phyloP scores from a whole-genome alignment of 164 flowering plant genomes.

The Echeveria elegans region DNA sequence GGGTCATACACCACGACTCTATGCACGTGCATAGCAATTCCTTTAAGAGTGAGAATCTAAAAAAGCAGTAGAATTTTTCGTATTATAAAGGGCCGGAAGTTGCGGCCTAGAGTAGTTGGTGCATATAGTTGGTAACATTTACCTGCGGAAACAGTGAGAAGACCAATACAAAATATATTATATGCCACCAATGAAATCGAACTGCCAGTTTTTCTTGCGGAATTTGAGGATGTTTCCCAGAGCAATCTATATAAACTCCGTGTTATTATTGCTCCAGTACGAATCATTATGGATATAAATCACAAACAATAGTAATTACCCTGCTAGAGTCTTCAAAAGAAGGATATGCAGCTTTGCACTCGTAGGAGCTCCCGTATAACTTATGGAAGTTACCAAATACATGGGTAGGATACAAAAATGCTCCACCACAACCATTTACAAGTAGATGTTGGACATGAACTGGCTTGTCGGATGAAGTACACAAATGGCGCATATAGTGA shows the following conservation, averaged over 20 bases:
- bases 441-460: slow-evolving; percentile 81
- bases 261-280: neutral
- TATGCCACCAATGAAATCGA: slow-evolving; percentile 97
- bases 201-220: slow-evolving; percentile 98
- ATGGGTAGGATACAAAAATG: slow-evolving; percentile 98
- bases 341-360: slow-evolving; percentile 86
- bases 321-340: slow-evolving; percentile 94
- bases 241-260: slow-evolving; percentile 66
- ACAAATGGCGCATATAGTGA: slow-evolving; percentile 96
- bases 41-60: neutral
- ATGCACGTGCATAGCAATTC: too few species aligned
- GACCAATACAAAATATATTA: slow-evolving; percentile 77
- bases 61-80: neutral
- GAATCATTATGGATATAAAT: neutral
- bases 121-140: slow-evolving; percentile 4
- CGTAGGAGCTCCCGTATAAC: slow-evolving; percentile 53
- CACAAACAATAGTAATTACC: slow-evolving; percentile 28
- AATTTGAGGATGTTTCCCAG: slow-evolving; percentile 94
- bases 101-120: too few species aligned
- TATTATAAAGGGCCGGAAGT: neutral
- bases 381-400: slow-evolving; percentile 68
- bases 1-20: too few species aligned
- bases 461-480: slow-evolving; percentile 59
- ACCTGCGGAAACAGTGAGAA: slow-evolving; percentile 96
- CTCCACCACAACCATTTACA: slow-evolving; percentile 99